Conservation (phyloP, 768 basidiomycete genomes). For the Nevesoporus exiguus region DNA sequence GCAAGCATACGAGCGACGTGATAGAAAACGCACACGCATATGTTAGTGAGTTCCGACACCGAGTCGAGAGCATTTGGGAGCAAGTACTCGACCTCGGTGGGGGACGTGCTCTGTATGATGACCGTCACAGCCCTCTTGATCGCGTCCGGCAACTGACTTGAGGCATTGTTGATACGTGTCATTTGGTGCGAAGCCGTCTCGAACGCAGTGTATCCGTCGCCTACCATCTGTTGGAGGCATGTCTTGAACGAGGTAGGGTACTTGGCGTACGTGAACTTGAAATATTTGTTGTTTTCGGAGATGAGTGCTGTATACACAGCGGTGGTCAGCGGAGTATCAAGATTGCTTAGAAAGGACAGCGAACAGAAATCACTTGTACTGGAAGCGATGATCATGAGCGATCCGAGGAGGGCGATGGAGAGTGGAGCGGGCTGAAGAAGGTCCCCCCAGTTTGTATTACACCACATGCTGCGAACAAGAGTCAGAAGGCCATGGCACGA, state of each 20-base stretch:
- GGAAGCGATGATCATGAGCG: slow-evolving; percentile 17
- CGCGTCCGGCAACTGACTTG: slow-evolving; percentile 14
- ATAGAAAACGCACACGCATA: slow-evolving; percentile 12
- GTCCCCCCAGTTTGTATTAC: slow-evolving; percentile 20
- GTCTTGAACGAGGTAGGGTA: slow-evolving; percentile 22
- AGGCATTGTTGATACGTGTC: slow-evolving; percentile 21
- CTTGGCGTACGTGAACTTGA: slow-evolving; percentile 14
- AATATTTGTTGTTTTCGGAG: slow-evolving; percentile 6
- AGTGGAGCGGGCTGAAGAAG: slow-evolving; percentile 19
- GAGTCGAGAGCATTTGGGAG: slow-evolving; percentile 20
- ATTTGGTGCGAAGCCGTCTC: slow-evolving; percentile 19
- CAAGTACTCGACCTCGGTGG: slow-evolving; percentile 10
- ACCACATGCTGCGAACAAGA: slow-evolving; percentile 15
- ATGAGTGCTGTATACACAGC: slow-evolving; percentile 1
- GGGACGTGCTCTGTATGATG: slow-evolving; percentile 12
- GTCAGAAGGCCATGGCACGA: neutral
- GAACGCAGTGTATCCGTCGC: slow-evolving; percentile 20
- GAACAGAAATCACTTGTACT: slow-evolving; percentile 18
- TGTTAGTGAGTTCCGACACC: slow-evolving; percentile 16
- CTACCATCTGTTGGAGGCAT: slow-evolving; percentile 22
- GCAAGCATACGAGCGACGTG: too few species aligned
- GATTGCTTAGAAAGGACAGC: neutral
- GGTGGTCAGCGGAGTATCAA: neutral
- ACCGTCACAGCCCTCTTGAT: slow-evolving; percentile 16
- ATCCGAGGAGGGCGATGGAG: slow-evolving; percentile 18